Conservation (phyloP, 179 eudicot species). For the Corrigiola litoralis region DNA sequence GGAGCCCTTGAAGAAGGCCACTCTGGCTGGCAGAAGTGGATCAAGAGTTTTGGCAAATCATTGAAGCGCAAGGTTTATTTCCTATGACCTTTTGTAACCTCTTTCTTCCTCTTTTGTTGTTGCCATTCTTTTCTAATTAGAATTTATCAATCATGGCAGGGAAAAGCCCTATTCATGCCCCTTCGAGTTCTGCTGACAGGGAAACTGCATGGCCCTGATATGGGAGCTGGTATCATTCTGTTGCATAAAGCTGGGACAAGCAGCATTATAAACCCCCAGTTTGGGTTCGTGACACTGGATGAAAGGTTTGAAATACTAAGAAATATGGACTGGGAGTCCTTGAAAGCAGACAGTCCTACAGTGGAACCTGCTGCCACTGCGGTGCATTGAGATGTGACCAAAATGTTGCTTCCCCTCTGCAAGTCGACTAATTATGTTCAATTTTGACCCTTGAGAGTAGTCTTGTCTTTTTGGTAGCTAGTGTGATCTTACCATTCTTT, state of each 20-base stretch:
- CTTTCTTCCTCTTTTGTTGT: not conserved
- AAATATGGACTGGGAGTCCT: conserved; percentile 62
- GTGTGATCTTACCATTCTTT: not conserved
- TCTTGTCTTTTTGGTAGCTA: not conserved
- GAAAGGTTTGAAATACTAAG: conserved; percentile 65
- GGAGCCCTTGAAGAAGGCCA: conserved; percentile 75
- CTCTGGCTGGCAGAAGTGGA: conserved; percentile 87
- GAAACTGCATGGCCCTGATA: conserved; percentile 94
- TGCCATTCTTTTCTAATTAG: not conserved
- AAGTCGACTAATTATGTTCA: not conserved
- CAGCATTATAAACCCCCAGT: conserved; percentile 46
- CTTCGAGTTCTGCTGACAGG: conserved; percentile 87
- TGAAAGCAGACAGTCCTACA: conserved; percentile 30
- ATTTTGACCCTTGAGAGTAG: conserved; percentile 13
- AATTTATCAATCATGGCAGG: conserved; percentile 39
- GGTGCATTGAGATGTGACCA: conserved; percentile 19
- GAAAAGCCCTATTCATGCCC: conserved; percentile 96
- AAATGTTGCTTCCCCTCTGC: not conserved
- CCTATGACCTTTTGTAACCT: not conserved
- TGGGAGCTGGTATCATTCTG: conserved; percentile 59
- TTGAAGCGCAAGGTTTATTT: conserved; percentile 79
- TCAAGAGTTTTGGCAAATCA: conserved; percentile 79
- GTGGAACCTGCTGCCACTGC: conserved; percentile 31
- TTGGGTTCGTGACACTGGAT: conserved; percentile 56
- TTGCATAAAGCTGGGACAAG: conserved; percentile 54